Conservation (phyloP, 2,329 filamentous ascomycete genomes). For the Epichloe hybrida region DNA sequence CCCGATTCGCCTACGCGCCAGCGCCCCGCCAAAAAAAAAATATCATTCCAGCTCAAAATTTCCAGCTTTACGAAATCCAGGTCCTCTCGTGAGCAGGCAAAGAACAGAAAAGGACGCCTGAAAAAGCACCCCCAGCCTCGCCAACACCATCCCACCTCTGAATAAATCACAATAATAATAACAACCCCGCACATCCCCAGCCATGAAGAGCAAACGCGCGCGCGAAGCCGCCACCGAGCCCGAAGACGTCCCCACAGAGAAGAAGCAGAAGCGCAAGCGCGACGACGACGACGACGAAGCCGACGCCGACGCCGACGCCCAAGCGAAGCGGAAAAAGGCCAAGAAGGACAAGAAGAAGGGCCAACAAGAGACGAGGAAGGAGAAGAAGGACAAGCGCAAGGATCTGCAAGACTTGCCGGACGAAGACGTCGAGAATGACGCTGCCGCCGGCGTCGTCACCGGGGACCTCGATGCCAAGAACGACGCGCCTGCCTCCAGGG, state of each 20-base stretch:
- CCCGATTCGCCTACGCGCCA: no score
- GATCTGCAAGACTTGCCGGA: constrained; percentile 24
- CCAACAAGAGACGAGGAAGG: constrained; percentile 22
- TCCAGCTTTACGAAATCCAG: no score
- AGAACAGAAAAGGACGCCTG: no score
- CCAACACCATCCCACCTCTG: no score
- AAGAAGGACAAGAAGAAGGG: constrained; percentile 18
- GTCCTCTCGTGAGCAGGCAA: no score
- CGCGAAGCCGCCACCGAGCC: constrained; percentile 18
- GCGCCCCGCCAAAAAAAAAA: no score
- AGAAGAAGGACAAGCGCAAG: constrained; percentile 28
- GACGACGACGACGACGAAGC: constrained; percentile 18
- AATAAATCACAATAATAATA: no score
- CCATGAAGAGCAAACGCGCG: constrained; percentile 27
- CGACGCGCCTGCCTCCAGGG: no score
- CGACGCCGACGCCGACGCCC: constrained; percentile 8
- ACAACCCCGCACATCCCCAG: not conserved
- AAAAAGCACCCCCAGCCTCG: no score
- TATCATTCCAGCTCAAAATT: no score
- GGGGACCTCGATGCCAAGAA: no score
- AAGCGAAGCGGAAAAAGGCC: constrained; percentile 16
- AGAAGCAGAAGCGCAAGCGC: constrained; percentile 16
- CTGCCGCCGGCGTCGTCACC: no score
- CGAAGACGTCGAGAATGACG: constrained; percentile 12
- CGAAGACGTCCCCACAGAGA: constrained; percentile 15